Base-by-base conservation (phyloP, 73 alveolate species). In the Stentor coeruleus region DNA sequence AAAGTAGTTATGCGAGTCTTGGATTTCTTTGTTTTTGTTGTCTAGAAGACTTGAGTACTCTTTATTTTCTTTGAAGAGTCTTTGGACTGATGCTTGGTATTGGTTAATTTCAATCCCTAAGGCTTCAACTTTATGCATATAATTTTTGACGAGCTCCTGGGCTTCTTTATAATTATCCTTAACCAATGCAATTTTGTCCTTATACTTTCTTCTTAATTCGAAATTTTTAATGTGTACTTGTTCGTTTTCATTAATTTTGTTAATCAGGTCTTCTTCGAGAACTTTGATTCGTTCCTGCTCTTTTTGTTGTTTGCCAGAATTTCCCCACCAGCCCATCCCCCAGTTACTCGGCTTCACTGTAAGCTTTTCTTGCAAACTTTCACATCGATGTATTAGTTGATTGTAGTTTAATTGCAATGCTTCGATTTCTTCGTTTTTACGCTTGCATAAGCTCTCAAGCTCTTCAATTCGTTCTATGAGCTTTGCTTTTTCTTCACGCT, bases 211-310 rank as follows among this genome's bases (percentile, higher is more conserved):
- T 28, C 79, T 20, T 26, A 28, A 28, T 31, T 66, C 79, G 37
- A 66, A 66, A 66, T 26, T 66, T 33, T 20, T 66, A 26, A 66
- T 66, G 41, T 66, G 79, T 20, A 66, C 79, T 66, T 66, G 79
- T 31, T 66, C 79, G 2, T 66, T 66, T 66, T 66, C 79, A 20
- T 20, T 26, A 40, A 66, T 66, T 66, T 66, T 66, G 2, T 20
- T 31, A 66, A 11, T 40, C 15, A 66, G 79, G 26, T 66, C 79
- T 66, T 66, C 79, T 66, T 66, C 40, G 1, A 66, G 37, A 0
- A 66, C 37, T 0, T 20, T 20, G n/a, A 66, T 28, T 26, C 37
- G 79, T 20, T 66, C 37, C 0, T 20, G 2, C 33, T 20, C 1
- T 31, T 57, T 31, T 57, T 57, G 35, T 20, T 20, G 73, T 31